Conservation (phyloP, 2,329 filamentous ascomycete species). For the Fusarium cicatricum region DNA sequence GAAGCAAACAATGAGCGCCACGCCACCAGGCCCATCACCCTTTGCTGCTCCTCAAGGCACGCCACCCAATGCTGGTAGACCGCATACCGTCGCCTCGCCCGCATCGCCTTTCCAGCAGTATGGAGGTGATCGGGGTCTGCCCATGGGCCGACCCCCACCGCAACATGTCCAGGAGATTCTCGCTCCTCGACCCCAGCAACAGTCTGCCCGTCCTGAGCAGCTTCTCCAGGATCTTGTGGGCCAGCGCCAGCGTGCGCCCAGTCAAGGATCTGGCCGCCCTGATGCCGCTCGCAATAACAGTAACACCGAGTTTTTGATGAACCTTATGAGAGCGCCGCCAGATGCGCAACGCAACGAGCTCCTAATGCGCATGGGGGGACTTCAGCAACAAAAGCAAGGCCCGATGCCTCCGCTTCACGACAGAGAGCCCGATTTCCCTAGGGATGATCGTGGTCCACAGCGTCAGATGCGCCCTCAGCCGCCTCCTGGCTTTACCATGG, state of each 20-base stretch:
- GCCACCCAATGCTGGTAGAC: conserved; percentile 42
- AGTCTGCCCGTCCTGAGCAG: conserved; percentile 64
- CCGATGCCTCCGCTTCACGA: conserved; percentile 52
- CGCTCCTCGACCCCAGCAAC: conserved; percentile 59
- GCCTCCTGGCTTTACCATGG: conserved; percentile 60
- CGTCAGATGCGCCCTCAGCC: conserved; percentile 56
- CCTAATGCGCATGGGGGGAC: conserved; percentile 56
- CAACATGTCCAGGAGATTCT: conserved; percentile 61
- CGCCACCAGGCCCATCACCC: conserved; percentile 55
- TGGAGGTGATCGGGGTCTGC: conserved; percentile 49
- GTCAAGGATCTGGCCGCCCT: conserved; percentile 57
- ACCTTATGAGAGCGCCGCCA: conserved; percentile 71
- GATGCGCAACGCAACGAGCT: conserved; percentile 62
- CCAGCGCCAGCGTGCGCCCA: conserved; percentile 64
- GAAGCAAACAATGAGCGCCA: conserved; percentile 58
- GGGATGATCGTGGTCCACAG: conserved; percentile 47
- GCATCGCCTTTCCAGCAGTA: conserved; percentile 57
- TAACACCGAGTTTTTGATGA: conserved; percentile 86
- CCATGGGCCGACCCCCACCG: conserved; percentile 51
- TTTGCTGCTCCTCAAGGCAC: conserved; percentile 53
- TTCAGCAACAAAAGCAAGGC: conserved; percentile 53
- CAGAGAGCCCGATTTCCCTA: conserved; percentile 57
- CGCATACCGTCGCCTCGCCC: conserved; percentile 55
- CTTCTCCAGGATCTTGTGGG: conserved; percentile 68
- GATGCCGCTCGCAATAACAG: conserved; percentile 61